A percentile compares a stretch with the other conserved stretches of the same genome.
phyloP scores from a whole-genome alignment of 345 rosid species.

The Syzygium grande region DNA sequence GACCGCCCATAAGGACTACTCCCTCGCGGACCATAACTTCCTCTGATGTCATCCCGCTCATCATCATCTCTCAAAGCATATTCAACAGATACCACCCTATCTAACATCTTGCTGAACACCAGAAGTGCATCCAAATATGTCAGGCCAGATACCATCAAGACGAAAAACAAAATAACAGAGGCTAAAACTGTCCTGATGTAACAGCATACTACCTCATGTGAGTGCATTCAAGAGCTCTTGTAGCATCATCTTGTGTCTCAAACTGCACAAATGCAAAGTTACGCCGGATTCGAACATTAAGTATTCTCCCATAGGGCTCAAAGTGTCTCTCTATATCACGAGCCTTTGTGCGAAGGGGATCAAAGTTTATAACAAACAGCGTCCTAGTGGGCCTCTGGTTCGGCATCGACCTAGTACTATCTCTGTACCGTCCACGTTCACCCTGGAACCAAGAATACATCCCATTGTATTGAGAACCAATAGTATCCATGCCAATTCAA shows the following conservation, averaged over 20 bases:
- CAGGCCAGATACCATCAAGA: neutral
- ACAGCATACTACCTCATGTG: constrained; percentile 46
- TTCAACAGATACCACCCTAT: constrained; percentile 79
- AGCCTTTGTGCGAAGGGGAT: constrained; percentile 60
- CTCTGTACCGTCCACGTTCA: constrained; percentile 63
- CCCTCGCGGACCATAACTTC: constrained; percentile 23
- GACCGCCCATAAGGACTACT: constrained; percentile 44
- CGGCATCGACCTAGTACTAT: constrained; percentile 35
- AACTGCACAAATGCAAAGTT: constrained; percentile 87
- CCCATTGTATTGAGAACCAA: neutral
- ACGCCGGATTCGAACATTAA: constrained; percentile 56
- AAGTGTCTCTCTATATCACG: constrained; percentile 68
- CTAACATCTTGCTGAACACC: constrained; percentile 58
- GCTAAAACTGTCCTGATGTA: neutral
- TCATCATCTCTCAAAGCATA: constrained; percentile 78
- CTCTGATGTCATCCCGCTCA: constrained; percentile 63
- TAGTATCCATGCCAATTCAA: neutral
- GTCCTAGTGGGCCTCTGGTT: constrained; percentile 82
- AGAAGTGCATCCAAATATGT: neutral
- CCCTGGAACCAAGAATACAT: constrained; percentile 28
- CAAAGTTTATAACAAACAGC: constrained; percentile 82
- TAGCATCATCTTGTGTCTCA: constrained; percentile 77
- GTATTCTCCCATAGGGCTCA: constrained; percentile 72
- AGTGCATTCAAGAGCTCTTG: constrained; percentile 66
- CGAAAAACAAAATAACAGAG: neutral